Base-by-base conservation (phyloP, 306 rosid genomes). In the Castanea sativa region DNA sequence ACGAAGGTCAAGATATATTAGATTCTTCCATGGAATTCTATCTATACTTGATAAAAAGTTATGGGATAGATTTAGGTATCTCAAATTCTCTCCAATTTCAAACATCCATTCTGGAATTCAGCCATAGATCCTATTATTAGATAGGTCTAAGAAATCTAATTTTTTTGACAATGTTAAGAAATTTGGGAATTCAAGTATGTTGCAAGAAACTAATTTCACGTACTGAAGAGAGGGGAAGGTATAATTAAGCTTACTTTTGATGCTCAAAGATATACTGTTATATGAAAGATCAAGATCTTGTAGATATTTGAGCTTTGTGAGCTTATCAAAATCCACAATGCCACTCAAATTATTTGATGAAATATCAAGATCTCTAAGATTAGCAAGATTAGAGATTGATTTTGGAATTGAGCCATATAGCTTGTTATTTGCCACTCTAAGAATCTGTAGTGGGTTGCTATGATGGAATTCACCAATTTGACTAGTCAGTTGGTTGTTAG, bases 1-100 rank as follows among this genome's bases (percentile, higher is more conserved):
- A 38, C 3, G 45, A 38, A 38, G 45, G 45, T 7, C 11, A 38
- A 38, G 45, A 3, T 0, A 0, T 0, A 0, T 0, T n/a, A 78
- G 14, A 6, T 41, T 15, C 5, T 35, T 29, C 88, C 55, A 52
- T 3, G 76, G 33, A 65, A 81, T 74, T 6, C 51, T 49, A 29
- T 73, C 21, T 3, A 75, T 6, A 1, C 53, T 68, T 18, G 76
- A 80, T 19, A 78, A 51, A 51, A 3, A 7, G 25, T 83, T 78
- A 38, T 38, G 45, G 7, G 11, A 38, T 7, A 38, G 45, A 38
- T 38, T 38, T 38, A 8, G 45, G 45, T 38, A 38, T 7, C 45
- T 38, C 45, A 38, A 38, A 38, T 38, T 38, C 45, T 38, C 45
- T 38, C 45, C 11, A 38, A 38, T 38, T 38, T 38, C 45, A 38